Conservation (phyloP, 371 early-diverging fungal genomes). For the Homolaphlyctis polyrhiza region DNA sequence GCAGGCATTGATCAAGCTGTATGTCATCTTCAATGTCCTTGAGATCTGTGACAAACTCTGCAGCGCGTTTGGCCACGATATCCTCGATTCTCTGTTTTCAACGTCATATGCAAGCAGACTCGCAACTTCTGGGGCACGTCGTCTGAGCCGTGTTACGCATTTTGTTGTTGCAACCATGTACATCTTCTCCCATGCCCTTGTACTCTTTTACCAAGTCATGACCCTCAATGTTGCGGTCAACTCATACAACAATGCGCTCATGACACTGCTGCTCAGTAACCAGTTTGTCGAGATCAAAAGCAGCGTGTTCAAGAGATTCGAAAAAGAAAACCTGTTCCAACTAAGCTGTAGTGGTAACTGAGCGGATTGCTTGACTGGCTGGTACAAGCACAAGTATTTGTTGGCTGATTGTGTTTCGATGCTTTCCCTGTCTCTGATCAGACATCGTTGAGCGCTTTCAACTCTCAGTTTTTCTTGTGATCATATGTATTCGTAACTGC, state of each 20-base stretch:
- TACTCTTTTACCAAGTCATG: constrained; percentile 93
- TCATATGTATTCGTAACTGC: constrained; percentile 84
- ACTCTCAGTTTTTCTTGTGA: constrained; percentile 72
- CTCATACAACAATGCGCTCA: constrained; percentile 85
- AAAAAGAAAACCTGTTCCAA: constrained; percentile 93
- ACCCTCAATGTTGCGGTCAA: constrained; percentile 95
- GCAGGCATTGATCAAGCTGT: constrained; percentile 92
- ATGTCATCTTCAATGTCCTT: constrained; percentile 92
- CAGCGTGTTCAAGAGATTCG: constrained; percentile 93
- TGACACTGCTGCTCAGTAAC: constrained; percentile 89
- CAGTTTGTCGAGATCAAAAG: constrained; percentile 98
- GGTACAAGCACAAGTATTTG: neutral
- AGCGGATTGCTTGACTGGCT: neutral
- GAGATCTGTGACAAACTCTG: constrained; percentile 93
- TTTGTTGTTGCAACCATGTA: constrained; percentile 74
- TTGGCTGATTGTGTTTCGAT: neutral
- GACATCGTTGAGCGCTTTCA: constrained; percentile 96
- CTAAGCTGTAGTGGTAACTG: constrained; percentile 25
- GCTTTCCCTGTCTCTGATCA: constrained; percentile 11
- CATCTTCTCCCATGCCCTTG: constrained; percentile 79
- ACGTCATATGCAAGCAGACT: constrained; percentile 15
- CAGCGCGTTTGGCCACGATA: constrained; percentile 89
- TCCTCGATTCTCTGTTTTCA: constrained; percentile 85
- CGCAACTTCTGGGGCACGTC: constrained; percentile 3
- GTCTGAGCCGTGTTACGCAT: constrained; percentile 32